phyloP scores from a whole-genome alignment of 805 yeast genomes.

The Pichia exigua region DNA sequence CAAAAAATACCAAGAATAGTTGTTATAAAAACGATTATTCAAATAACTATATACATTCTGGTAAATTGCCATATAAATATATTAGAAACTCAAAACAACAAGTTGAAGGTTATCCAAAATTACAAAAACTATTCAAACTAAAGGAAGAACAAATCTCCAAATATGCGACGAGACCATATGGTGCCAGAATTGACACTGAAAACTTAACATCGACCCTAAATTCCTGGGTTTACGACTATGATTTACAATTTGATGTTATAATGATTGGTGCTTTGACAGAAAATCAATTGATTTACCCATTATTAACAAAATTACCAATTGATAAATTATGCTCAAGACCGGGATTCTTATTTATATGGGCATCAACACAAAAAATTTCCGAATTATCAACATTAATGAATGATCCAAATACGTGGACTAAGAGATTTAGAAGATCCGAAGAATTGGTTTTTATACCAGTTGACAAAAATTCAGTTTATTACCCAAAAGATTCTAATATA shows the following conservation, averaged over 20 bases:
- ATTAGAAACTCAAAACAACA: conserved; percentile 61
- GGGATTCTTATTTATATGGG: conserved; percentile 83
- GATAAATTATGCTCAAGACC: conserved; percentile 74
- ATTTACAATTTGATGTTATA: conserved; percentile 73
- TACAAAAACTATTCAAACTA: conserved; percentile 57
- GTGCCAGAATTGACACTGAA: conserved; percentile 46
- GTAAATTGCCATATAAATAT: conserved; percentile 51
- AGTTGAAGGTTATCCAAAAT: conserved; percentile 79
- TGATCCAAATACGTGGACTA: conserved; percentile 34
- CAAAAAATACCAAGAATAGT: not conserved
- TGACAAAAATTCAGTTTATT: conserved; percentile 55
- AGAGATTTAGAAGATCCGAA: conserved; percentile 78
- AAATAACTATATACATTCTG: conserved; percentile 57
- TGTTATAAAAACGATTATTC: conserved; percentile 63
- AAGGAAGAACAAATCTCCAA: conserved; percentile 50
- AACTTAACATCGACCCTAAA: conserved; percentile 51
- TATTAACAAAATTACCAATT: conserved; percentile 60
- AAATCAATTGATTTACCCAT: conserved; percentile 57
- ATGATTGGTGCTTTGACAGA: conserved; percentile 86
- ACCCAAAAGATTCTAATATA: conserved; percentile 44
- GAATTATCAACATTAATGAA: conserved; percentile 48
- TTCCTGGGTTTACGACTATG: conserved; percentile 51
- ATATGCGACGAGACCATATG: conserved; percentile 57
- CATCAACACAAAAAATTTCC: conserved; percentile 63
- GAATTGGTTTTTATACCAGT: conserved; percentile 77